phyloP scores from a whole-genome alignment of 208 protist species.

The Acanthamoeba castellanii region DNA sequence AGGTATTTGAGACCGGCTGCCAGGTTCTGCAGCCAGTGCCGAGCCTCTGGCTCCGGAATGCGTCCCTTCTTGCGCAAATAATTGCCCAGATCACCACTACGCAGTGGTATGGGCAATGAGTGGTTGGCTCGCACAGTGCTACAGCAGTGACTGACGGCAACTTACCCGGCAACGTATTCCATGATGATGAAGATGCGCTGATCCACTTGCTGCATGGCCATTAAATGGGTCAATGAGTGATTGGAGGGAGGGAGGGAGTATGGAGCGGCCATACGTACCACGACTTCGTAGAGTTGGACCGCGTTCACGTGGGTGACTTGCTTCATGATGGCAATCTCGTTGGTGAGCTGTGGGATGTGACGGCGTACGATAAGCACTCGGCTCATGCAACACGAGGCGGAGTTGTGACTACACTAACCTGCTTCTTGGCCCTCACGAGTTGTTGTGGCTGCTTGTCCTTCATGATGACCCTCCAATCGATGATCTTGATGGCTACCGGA shows the following conservation, averaged over 20 bases:
- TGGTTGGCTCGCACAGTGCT: not conserved
- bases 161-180: constrained; percentile 46
- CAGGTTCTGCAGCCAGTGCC: constrained; percentile 41
- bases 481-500: constrained; percentile 49
- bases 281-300: constrained; percentile 40
- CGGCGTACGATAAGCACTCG: not conserved
- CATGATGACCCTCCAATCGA: constrained; percentile 24
- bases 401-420: not conserved
- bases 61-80: constrained; percentile 45
- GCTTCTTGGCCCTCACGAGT: constrained; percentile 31
- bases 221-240: not conserved
- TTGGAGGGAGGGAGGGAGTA: not conserved
- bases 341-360: not conserved
- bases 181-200: constrained; percentile 45
- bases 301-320: constrained; percentile 57
- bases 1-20: constrained; percentile 36
- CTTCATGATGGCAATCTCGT: constrained; percentile 70
- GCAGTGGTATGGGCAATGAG: not conserved
- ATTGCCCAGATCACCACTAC: constrained; percentile 10
- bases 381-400: not conserved
- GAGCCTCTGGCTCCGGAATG: constrained; percentile 1
- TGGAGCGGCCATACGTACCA: not conserved
- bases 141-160: not conserved
- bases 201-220: constrained; percentile 17
- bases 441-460: constrained; percentile 51